These are phyloP conservation scores for Eutypa lata DNA, from an alignment of 2,329 filamentous ascomycete species.

Conservation along the genomic window DNA sequence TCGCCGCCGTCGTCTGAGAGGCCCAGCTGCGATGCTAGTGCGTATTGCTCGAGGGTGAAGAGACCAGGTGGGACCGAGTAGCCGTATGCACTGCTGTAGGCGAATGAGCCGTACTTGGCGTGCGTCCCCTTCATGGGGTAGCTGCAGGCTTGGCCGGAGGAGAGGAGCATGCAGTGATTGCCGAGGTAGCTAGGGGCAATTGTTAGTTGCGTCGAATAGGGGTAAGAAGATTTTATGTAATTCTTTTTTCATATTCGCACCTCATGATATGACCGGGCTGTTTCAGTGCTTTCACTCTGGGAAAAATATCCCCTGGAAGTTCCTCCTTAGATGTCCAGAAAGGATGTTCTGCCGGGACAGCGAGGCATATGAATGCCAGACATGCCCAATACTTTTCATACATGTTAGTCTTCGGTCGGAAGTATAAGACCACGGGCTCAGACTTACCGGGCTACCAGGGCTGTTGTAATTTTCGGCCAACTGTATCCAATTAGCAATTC, in stretches of 20 bases:
- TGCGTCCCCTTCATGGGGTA: conserved; percentile 80
- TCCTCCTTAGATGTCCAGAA: conserved; percentile 73
- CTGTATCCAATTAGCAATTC: conserved; percentile 28
- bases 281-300: conserved; percentile 56
- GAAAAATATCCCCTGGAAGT: conserved; percentile 52
- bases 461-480: conserved; percentile 84
- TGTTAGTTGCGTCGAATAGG: conserved; percentile 5
- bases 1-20: conserved; percentile 75
- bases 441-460: conserved; percentile 58
- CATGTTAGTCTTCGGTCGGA: conserved; percentile 5
- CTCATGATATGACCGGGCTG: conserved; percentile 72
- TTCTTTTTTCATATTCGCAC: conserved; percentile 27
- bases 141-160: conserved; percentile 75
- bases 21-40: conserved; percentile 71
- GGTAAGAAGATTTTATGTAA: background rate
- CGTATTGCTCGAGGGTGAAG: conserved; percentile 74
- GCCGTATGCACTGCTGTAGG: conserved; percentile 72
- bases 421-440: background rate
- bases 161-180: conserved; percentile 74
- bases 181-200: conserved; percentile 51
- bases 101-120: conserved; percentile 77
- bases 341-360: conserved; percentile 64
- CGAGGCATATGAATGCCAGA: conserved; percentile 71
- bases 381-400: conserved; percentile 70
- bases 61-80: conserved; percentile 76